Conservation (phyloP, 805 yeast genomes). For the Yarrowia osloensis region DNA sequence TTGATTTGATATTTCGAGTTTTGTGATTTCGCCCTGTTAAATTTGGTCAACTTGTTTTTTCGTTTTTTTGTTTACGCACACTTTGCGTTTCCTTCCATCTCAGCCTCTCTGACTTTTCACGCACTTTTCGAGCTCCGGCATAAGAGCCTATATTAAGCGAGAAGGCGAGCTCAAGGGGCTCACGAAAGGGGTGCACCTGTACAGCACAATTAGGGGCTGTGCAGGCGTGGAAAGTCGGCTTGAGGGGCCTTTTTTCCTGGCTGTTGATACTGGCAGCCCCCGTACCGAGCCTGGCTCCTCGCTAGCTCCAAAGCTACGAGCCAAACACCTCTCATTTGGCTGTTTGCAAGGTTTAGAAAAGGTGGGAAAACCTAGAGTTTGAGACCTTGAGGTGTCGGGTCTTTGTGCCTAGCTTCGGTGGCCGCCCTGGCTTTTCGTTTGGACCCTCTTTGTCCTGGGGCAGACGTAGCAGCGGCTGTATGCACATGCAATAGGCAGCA, state of each 20-base stretch:
- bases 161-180: slow-evolving; percentile 10
- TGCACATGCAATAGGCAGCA: slow-evolving; percentile 29
- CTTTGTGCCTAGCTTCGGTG: no score
- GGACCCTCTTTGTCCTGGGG: background rate
- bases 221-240: background rate
- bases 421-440: slow-evolving; percentile 26
- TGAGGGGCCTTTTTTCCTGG: no score
- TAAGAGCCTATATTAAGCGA: slow-evolving; percentile 17
- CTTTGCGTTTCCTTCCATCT: background rate
- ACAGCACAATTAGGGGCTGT: background rate
- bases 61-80: no score
- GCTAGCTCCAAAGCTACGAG: no score
- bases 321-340: no score
- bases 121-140: slow-evolving; percentile 2
- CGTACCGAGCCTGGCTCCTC: no score
- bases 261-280: no score
- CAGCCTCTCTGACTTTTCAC: background rate
- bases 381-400: background rate
- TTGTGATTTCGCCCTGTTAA: no score
- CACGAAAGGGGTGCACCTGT: slow-evolving; percentile 4
- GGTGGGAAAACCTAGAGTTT: slow-evolving; percentile 14
- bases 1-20: no score
- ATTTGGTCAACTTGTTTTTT: no score
- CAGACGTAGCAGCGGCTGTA: slow-evolving; percentile 9
- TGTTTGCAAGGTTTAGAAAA: slow-evolving; percentile 12